Base-by-base conservation (phyloP, 108 stramenopile genomes). In the Discostella stelligeroides region DNA sequence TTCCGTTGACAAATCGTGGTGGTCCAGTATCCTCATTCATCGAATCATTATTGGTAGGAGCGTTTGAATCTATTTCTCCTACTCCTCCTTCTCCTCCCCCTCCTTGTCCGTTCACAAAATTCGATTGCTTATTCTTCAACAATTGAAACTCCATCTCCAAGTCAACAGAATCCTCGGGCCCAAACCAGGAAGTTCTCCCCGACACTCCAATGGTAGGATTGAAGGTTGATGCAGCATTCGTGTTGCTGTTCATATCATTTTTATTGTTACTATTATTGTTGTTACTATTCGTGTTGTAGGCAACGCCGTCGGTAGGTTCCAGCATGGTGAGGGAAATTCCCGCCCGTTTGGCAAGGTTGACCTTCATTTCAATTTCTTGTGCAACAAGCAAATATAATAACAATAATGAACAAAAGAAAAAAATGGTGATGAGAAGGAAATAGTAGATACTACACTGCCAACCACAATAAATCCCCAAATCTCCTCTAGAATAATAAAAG, bases 251-350 rank as follows among this genome's bases (percentile, higher is more conserved):
- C 13, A 14, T 39, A 34, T 27, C 29, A 34, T 48, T 34, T 24
- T 57, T 17, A 24, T 42, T 20, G 40, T 66, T 8, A 38, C 58
- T 41, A 23, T 57, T 48, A 55, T 42, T 30, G 38, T 34, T 30
- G 40, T 45, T 60, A 37, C 47, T 63, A 20, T 50, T 49, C 17
- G 62, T 84, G 28, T 60, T 66, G 5, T 21, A 24, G 30, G 76
- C 76, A 56, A 75, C 59, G 38, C 54, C 76, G 25, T 81, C 77
- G 24, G 55, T 57, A 15, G 88, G 80, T 39, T 85, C 90, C 11
- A 91, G 58, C 38, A 88, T 68, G 30, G 85, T 82, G 45, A 88
- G 48, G 18, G 75, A 48, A 24, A 91, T 74, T 29, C 90, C 90
- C 20, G 72, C 60, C 47, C 56, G 55, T 73, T 76, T 49, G 43